phyloP scores from a whole-genome alignment of 345 rosid genomes.

The thale cress (Arabidopsis thaliana) region DNA sequence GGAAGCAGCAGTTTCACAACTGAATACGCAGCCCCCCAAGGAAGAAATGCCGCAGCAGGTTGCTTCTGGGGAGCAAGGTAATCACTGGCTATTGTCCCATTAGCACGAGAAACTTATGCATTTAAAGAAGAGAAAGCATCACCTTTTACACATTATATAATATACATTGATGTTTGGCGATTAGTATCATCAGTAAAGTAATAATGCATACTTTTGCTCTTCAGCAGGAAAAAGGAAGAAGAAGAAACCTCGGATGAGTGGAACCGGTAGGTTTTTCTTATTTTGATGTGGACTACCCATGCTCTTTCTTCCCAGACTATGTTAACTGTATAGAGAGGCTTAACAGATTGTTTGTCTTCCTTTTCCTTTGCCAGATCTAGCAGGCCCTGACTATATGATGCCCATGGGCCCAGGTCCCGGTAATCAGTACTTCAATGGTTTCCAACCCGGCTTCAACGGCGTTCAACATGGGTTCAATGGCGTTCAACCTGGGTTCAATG shows the following conservation, averaged over 20 bases:
- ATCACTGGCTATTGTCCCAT: constrained; percentile 6
- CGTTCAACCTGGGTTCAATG: constrained; percentile 42
- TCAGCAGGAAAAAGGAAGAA: constrained; percentile 77
- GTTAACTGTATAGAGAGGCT: constrained; percentile 11
- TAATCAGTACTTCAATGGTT: constrained; percentile 71
- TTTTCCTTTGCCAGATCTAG: constrained; percentile 50
- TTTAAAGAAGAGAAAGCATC: not conserved
- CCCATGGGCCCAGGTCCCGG: constrained; percentile 67
- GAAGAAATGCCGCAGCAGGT: constrained; percentile 79
- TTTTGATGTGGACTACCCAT: not conserved
- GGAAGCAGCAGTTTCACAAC: constrained; percentile 67
- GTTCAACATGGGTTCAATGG: constrained; percentile 42
- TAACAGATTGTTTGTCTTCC: constrained; percentile 32
- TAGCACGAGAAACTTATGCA: not conserved
- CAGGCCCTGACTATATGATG: constrained; percentile 85
- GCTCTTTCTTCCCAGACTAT: constrained; percentile 3
- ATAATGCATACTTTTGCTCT: constrained; percentile 23
- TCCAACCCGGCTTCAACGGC: constrained; percentile 39
- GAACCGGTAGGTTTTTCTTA: constrained; percentile 27
- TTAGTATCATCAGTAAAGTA: not conserved
- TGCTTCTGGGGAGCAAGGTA: constrained; percentile 75
- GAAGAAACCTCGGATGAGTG: constrained; percentile 69
- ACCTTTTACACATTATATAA: not conserved
- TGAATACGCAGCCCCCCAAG: constrained; percentile 59
- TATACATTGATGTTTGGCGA: not conserved